These are phyloP conservation scores for Cardiosporidium cionae DNA, from an alignment of 169 alveolate species.

Conservation along the genomic window DNA sequence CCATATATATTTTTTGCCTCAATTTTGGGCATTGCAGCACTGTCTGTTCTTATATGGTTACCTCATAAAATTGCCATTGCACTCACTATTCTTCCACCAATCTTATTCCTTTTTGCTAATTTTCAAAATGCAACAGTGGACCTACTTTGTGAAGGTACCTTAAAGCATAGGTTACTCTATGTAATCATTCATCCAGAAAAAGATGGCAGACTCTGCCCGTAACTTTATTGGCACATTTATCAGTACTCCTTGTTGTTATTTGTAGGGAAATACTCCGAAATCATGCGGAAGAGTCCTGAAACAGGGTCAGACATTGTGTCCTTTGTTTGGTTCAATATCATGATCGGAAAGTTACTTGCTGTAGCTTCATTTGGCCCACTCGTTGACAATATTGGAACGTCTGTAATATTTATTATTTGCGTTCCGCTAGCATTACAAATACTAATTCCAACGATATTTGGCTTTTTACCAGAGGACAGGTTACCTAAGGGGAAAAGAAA, in stretches of 20 bases:
- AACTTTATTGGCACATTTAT: constrained; percentile 5
- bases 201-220: not conserved
- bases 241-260: constrained; percentile 11
- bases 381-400: constrained; percentile 18
- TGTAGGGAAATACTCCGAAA: constrained; percentile 23
- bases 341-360: constrained; percentile 25
- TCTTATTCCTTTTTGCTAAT: constrained; percentile 9
- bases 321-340: constrained; percentile 10
- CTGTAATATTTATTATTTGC: constrained; percentile 4
- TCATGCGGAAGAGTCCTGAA: constrained; percentile 5
- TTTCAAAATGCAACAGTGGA: constrained; percentile 17
- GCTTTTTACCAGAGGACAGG: constrained; percentile 18
- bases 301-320: constrained; percentile 20
- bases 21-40: constrained; percentile 6
- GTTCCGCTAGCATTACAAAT: constrained; percentile 26
- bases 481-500: not conserved
- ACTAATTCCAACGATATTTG: constrained; percentile 4
- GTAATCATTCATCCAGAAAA: not conserved
- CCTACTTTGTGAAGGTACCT: constrained; percentile 16
- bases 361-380: constrained; percentile 26
- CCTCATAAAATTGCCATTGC: not conserved
- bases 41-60: not conserved
- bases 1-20: constrained; percentile 5
- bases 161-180: not conserved
- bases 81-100: not conserved